A percentile compares a stretch with the other conserved stretches of the same genome.
These are phyloP conservation scores for Aspergillus pseudonomiae DNA, from an alignment of 2,329 filamentous ascomycete genomes.

Conservation along the genomic window DNA sequence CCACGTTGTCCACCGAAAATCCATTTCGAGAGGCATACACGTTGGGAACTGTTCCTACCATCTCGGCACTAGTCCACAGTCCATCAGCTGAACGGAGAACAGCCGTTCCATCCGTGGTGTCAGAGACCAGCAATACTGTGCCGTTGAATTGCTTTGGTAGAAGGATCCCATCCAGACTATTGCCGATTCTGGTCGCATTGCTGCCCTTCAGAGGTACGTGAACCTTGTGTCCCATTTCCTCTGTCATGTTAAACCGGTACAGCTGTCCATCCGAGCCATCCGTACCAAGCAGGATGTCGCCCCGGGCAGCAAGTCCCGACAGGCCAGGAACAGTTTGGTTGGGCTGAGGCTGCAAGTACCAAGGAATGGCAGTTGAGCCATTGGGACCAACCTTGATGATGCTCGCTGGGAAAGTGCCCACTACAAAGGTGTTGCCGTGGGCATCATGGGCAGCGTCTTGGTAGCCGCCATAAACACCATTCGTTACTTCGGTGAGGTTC, in stretches of 20 bases:
- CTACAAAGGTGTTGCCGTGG: background rate
- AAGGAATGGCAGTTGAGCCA: background rate
- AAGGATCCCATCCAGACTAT: background rate
- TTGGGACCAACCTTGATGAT: background rate
- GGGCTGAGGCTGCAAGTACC: constrained; percentile 1
- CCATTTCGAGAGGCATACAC: background rate
- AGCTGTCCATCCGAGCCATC: constrained; percentile 3
- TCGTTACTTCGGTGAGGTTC: background rate
- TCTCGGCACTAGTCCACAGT: background rate
- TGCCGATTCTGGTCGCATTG: background rate
- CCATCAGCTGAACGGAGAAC: constrained; percentile 3
- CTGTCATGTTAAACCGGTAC: constrained; percentile 2
- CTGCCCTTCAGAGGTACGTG: background rate
- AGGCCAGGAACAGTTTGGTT: background rate
- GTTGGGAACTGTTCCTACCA: background rate
- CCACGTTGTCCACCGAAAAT: background rate
- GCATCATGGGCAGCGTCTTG: background rate
- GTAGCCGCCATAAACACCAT: constrained; percentile 3
- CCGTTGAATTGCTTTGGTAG: background rate
- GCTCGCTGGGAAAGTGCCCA: background rate
- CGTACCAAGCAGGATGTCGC: background rate
- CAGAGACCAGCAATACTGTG: constrained; percentile 1
- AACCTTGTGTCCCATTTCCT: background rate
- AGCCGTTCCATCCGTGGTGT: background rate
- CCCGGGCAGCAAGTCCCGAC: background rate